Percentiles rank a stretch among this genome's conserved stretches.
These are phyloP conservation scores for Cryptococcus floricola DNA, from an alignment of 1,284 basidiomycete genomes.

Conservation along the genomic window DNA sequence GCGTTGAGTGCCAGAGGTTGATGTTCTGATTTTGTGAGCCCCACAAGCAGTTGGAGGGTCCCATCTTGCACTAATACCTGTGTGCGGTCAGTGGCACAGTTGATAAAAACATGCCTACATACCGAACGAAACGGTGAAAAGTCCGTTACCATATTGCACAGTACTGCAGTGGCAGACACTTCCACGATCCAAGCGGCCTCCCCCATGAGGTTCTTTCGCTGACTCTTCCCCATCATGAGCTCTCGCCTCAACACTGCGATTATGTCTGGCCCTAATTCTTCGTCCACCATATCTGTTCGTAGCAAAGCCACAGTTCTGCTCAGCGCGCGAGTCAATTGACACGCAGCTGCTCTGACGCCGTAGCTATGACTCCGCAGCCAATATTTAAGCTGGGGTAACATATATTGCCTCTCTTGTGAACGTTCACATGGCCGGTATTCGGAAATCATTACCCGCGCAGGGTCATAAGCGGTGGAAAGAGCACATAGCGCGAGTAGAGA, in stretches of 20 bases:
- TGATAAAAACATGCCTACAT: slow-evolving; percentile 31
- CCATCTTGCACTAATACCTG: slow-evolving; percentile 63
- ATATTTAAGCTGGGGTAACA: slow-evolving; percentile 53
- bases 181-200: slow-evolving; percentile 67
- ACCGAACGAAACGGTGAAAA: slow-evolving; percentile 75
- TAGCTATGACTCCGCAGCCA: slow-evolving; percentile 61
- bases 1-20: slow-evolving; percentile 62
- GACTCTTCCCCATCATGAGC: slow-evolving; percentile 29
- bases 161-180: slow-evolving; percentile 65
- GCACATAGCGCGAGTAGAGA: slow-evolving; percentile 66
- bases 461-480: slow-evolving; percentile 64
- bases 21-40: slow-evolving; percentile 57
- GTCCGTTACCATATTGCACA: slow-evolving; percentile 81
- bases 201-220: slow-evolving; percentile 23
- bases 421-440: neutral
- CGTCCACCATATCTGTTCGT: slow-evolving; percentile 76
- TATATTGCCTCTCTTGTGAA: too few relatives aligned
- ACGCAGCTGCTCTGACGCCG: slow-evolving; percentile 76
- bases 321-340: slow-evolving; percentile 76
- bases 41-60: slow-evolving; percentile 60
- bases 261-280: slow-evolving; percentile 67
- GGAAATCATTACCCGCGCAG: slow-evolving; percentile 55
- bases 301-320: slow-evolving; percentile 71
- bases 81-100: slow-evolving; percentile 1
- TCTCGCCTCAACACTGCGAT: slow-evolving; percentile 57